Conservation (phyloP, 2,329 filamentous ascomycete genomes). For the Aspergillus quadricinctus region DNA sequence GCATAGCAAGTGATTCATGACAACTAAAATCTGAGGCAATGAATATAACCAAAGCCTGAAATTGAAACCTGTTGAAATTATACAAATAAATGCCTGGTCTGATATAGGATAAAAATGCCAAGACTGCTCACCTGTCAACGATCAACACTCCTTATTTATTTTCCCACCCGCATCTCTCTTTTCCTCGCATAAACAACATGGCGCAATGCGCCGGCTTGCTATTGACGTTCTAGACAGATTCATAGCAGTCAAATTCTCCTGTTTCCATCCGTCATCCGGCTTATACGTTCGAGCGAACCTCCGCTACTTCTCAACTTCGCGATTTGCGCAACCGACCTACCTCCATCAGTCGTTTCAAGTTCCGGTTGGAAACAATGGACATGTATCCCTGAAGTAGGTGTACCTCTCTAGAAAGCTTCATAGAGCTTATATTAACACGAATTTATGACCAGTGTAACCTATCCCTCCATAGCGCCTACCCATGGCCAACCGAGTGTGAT, state of each 20-base stretch:
- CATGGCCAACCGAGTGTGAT: conserved; percentile 25
- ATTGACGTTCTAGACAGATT: conserved; percentile 1
- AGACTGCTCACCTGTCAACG: not conserved
- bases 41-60: not conserved
- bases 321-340: not conserved
- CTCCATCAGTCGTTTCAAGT: conserved; percentile 5
- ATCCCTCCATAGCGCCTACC: conserved; percentile 3
- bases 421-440: no score
- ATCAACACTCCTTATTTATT: not conserved
- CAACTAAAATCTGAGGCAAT: not conserved
- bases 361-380: conserved; percentile 27
- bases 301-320: not conserved
- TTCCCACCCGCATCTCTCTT: not conserved
- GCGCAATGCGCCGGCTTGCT: conserved; percentile 20
- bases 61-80: not conserved
- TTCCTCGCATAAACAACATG: conserved; percentile 3
- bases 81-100: not conserved
- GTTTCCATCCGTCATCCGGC: not conserved
- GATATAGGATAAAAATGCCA: not conserved
- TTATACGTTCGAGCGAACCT: not conserved
- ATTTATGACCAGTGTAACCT: conserved; percentile 16
- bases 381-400: conserved; percentile 23
- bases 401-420: not conserved
- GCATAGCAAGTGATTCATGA: not conserved
- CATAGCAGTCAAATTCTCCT: not conserved